phyloP scores from a whole-genome alignment of 441 rosid species.

The Brassica hybrid region DNA sequence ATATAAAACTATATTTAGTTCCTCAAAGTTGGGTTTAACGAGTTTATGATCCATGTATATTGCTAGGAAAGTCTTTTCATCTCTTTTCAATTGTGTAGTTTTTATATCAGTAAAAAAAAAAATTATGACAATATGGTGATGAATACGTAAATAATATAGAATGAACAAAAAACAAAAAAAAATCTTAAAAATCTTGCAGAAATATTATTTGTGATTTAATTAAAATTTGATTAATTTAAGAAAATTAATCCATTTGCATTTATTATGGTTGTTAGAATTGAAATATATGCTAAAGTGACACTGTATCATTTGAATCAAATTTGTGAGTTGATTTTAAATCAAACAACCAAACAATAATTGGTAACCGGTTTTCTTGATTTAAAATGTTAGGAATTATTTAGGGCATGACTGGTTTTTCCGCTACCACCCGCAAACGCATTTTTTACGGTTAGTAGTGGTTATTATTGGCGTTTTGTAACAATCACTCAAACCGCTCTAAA shows the following conservation, averaged over 20 bases:
- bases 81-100: not conserved
- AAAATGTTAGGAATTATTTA: not conserved
- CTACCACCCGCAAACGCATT: no score
- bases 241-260: conserved; percentile 1
- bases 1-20: not conserved
- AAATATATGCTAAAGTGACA: not conserved
- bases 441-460: no score
- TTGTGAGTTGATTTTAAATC: not conserved
- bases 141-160: not conserved
- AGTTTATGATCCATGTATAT: not conserved
- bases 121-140: not conserved
- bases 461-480: no score
- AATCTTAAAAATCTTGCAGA: not conserved
- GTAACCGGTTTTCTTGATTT: not conserved
- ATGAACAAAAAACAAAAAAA: not conserved
- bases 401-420: no score
- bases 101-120: not conserved
- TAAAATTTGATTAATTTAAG: not conserved
- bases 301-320: not conserved
- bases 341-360: not conserved
- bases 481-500: no score
- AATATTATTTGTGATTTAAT: not conserved
- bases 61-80: not conserved
- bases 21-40: not conserved
- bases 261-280: conserved; percentile 1